Percentiles rank a stretch among this genome's conserved stretches.
Evolutionary conservation across 805 yeast genomes (phyloP).

Genomic region (Candida maris): DNA sequence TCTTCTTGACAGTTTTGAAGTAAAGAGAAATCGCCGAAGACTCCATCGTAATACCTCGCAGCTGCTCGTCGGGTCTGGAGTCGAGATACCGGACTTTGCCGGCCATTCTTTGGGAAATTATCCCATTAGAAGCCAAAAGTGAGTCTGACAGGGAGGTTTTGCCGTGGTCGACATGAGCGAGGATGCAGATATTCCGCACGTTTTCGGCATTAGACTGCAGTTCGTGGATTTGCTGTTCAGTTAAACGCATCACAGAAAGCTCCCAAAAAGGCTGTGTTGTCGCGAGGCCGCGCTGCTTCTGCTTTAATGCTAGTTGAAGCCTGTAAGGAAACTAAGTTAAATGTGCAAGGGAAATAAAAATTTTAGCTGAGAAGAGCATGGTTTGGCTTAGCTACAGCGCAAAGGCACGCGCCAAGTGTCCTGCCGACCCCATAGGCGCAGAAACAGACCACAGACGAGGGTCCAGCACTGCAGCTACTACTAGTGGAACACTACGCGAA

Average conservation of each 20-base stretch:
- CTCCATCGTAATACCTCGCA: conserved; percentile 97
- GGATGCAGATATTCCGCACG: conserved; percentile 86
- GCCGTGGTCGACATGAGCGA: conserved; percentile 99
- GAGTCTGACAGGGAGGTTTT: conserved; percentile 94
- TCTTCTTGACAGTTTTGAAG: conserved; percentile 57
- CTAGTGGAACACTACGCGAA: too few species aligned
- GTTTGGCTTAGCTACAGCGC: too few species aligned
- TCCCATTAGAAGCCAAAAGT: conserved; percentile 90
- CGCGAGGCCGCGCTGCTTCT: too few species aligned
- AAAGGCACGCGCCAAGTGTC: too few species aligned
- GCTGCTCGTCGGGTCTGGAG: conserved; percentile 92
- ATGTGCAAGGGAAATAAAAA: too few species aligned
- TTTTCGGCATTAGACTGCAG: conserved; percentile 67
- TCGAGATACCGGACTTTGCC: conserved; percentile 93
- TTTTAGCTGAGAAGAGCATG: too few species aligned
- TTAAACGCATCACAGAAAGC: conserved; percentile 60
- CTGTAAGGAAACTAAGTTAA: too few species aligned
- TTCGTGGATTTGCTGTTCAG: conserved; percentile 58
- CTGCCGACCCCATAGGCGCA: too few species aligned
- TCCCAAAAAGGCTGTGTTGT: too few species aligned
- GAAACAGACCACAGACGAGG: too few species aligned
- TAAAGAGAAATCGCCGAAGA: conserved; percentile 92
- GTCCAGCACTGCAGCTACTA: too few species aligned
- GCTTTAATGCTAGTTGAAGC: too few species aligned
- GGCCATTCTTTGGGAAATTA: conserved; percentile 90